phyloP scores from a whole-genome alignment of 2,329 filamentous ascomycete genomes.

The Scedosporium boydii region DNA sequence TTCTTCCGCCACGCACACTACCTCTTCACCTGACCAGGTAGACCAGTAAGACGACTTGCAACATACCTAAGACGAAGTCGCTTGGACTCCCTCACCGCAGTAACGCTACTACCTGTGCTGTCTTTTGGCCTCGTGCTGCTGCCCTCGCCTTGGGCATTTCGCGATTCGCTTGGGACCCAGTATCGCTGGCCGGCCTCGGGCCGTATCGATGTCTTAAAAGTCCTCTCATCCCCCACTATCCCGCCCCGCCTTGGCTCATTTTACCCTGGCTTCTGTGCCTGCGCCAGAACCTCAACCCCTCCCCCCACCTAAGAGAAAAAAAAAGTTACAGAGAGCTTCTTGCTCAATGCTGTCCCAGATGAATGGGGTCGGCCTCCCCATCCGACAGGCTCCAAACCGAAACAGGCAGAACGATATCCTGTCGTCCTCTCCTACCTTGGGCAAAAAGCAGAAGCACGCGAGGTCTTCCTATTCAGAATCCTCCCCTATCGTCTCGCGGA shows the following conservation, averaged over 20 bases:
- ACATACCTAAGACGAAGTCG: not conserved
- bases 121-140: not conserved
- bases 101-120: not conserved
- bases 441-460: constrained; percentile 48
- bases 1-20: not conserved
- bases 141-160: not conserved
- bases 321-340: not conserved
- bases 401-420: constrained; percentile 7
- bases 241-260: not conserved
- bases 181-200: constrained; percentile 5
- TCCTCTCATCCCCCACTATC: not conserved
- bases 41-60: not conserved
- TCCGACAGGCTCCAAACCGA: constrained; percentile 18
- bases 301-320: not conserved
- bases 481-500: constrained; percentile 47
- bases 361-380: constrained; percentile 21
- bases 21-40: not conserved
- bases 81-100: not conserved
- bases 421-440: constrained; percentile 5
- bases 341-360: constrained; percentile 22
- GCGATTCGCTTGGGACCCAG: not conserved
- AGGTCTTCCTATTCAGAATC: constrained; percentile 52
- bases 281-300: not conserved
- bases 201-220: constrained; percentile 5
- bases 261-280: not conserved